A percentile compares a stretch with the other conserved stretches of the same genome.
phyloP scores from a whole-genome alignment of 257 asterid genomes.

The Primulina eburnea region DNA sequence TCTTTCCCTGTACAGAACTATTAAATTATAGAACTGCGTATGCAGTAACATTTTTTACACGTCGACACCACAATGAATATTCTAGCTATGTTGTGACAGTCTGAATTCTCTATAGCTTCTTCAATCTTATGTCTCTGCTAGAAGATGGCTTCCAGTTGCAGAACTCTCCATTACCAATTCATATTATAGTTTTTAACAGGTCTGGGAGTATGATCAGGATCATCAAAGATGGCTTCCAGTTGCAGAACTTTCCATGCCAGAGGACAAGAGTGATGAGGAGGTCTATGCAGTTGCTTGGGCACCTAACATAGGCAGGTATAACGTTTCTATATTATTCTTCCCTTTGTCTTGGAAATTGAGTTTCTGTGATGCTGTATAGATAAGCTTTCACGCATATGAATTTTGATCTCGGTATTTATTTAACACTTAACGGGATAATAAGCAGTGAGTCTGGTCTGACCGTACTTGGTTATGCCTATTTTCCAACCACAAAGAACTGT shows the following conservation, averaged over 20 bases:
- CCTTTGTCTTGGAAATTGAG: background rate
- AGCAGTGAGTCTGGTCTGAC: background rate
- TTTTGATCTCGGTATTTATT: background rate
- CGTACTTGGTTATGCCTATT: background rate
- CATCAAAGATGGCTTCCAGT: constrained; percentile 99
- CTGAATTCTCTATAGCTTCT: constrained; percentile 1
- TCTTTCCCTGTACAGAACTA: no score
- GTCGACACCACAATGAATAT: background rate
- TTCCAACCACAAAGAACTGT: background rate
- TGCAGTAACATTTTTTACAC: background rate
- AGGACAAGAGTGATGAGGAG: constrained; percentile 62
- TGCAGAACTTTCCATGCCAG: constrained; percentile 85
- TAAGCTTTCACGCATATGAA: constrained; percentile 4
- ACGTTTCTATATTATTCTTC: background rate
- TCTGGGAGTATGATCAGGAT: constrained; percentile 94
- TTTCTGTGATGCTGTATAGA: background rate
- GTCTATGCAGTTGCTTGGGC: constrained; percentile 86
- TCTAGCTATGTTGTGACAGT: constrained; percentile 3
- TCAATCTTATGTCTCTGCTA: constrained; percentile 5
- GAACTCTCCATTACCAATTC: background rate
- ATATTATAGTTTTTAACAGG: constrained; percentile 43
- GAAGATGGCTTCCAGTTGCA: constrained; percentile 15
- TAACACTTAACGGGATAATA: background rate
- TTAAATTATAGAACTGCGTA: constrained; percentile 5
- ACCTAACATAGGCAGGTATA: constrained; percentile 85